phyloP scores from a whole-genome alignment of 306 rosid species.

The Chamaecrista fasciculata region DNA sequence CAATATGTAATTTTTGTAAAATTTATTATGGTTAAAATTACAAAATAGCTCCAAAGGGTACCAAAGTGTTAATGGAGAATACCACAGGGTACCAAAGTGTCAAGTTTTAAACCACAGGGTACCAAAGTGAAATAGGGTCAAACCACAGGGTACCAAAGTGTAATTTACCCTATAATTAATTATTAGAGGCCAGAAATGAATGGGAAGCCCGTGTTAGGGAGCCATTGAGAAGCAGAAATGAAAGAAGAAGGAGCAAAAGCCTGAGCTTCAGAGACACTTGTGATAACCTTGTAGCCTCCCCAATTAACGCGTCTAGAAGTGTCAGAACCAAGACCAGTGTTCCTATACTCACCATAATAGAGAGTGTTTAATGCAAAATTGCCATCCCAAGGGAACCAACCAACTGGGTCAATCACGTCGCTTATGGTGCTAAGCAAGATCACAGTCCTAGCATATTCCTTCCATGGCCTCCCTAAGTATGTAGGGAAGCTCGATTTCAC shows the following conservation, averaged over 20 bases:
- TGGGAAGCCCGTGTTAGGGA: constrained; percentile 67
- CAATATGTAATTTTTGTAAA: too few species aligned
- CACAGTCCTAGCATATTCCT: constrained; percentile 81
- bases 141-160: too few species aligned
- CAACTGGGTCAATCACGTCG: constrained; percentile 63
- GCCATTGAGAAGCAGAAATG: constrained; percentile 69
- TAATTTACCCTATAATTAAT: too few species aligned
- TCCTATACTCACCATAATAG: constrained; percentile 65
- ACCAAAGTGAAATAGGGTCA: too few species aligned
- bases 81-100: too few species aligned
- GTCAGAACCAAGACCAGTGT: constrained; percentile 69
- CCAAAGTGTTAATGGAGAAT: too few species aligned
- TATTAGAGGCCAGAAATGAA: constrained; percentile 64
- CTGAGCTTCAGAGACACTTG: constrained; percentile 59
- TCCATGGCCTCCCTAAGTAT: constrained; percentile 87
- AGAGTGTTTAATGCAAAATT: constrained; percentile 69
- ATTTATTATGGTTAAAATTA: too few species aligned
- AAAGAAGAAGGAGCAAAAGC: constrained; percentile 53
- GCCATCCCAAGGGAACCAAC: constrained; percentile 81
- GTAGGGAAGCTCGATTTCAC: constrained; percentile 53
- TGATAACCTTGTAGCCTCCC: constrained; percentile 70
- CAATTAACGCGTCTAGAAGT: constrained; percentile 65
- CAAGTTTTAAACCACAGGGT: too few species aligned
- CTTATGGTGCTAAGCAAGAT: constrained; percentile 54
- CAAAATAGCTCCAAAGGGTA: too few species aligned